These are phyloP conservation scores for Haplographium delicatum DNA, from an alignment of 495 filamentous ascomycete species.

Conservation along the genomic window DNA sequence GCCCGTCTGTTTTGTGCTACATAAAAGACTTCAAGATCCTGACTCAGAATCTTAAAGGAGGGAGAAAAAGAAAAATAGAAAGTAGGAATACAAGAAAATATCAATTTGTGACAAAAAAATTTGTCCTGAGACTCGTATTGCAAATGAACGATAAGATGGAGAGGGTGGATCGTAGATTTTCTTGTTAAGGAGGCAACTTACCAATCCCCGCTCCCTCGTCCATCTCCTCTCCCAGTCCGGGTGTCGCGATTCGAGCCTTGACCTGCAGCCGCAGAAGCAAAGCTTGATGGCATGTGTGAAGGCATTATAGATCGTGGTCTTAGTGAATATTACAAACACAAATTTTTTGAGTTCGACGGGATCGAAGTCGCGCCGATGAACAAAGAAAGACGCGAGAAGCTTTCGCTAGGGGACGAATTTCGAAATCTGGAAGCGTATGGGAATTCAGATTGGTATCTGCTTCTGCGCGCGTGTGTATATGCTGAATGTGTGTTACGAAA, in stretches of 20 bases:
- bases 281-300: slow-evolving; percentile 74
- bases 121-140: no score
- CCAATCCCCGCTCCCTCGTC: slow-evolving; percentile 52
- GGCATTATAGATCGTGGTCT: slow-evolving; percentile 47
- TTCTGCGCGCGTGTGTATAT: slow-evolving; percentile 2
- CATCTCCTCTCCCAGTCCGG: slow-evolving; percentile 49
- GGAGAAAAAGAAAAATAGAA: no score
- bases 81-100: no score
- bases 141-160: no score
- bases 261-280: slow-evolving; percentile 76
- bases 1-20: no score
- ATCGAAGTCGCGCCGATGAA: slow-evolving; percentile 12
- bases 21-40: no score
- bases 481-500: background rate
- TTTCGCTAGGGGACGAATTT: background rate
- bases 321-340: slow-evolving; percentile 6
- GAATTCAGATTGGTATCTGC: background rate
- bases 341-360: slow-evolving; percentile 12
- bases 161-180: no score
- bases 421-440: background rate
- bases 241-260: slow-evolving; percentile 54
- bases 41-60: no score
- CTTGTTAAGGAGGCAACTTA: slow-evolving; percentile 32
- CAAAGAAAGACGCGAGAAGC: slow-evolving; percentile 13
- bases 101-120: no score